Base-by-base conservation (phyloP, 2,329 filamentous ascomycete species). In the Talaromyces rugulosus region DNA sequence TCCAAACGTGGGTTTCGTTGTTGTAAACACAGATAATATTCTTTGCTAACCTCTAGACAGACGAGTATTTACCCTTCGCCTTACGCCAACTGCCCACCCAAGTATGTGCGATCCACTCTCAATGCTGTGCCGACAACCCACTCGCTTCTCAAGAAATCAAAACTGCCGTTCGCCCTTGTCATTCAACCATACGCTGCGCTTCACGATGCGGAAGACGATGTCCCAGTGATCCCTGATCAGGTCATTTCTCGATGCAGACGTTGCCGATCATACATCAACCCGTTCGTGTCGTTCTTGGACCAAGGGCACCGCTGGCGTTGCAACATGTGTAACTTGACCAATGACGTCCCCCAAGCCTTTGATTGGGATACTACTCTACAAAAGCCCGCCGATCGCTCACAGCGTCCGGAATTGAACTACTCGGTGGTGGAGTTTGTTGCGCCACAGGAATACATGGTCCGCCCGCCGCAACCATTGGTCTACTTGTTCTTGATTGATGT, bases 241-340 rank as follows among this genome's bases (percentile, higher is more conserved):
- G 91, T 98, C 66, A 99, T 99, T 74, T 96, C 94, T 62, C 89
- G 95, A 72, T 99, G 95, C 82, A 87, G 95, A 76, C 89, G 95
- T 78, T 99, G 95, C 79, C 85, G 95, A 69, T 95, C 94, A 61
- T 98, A 98, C 76, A 98, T 98, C 82, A 98, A 98, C 75, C 93
- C 95, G 12, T 99, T 94, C 69, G 95, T 96, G 63, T 92, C 91
- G 54, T 99, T 99, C 80, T 81, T 99, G 64, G 95, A 99, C 71
- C 92, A 98, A 73, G 95, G 95, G 54, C 95, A 99, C 79, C 87
- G 95, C 73, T 99, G 95, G 95, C 89, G 94, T 72, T 99, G 95
- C 81, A 99, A 99, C 80, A 97, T 99, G 93, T 99, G 95, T 78
- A 98, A 96, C 77, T 83, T 99, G 66, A 97, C 93, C 69, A 99